phyloP scores from a whole-genome alignment of 225 moss, liverwort and hornwort genomes.

The Takakia lepidozioides region DNA sequence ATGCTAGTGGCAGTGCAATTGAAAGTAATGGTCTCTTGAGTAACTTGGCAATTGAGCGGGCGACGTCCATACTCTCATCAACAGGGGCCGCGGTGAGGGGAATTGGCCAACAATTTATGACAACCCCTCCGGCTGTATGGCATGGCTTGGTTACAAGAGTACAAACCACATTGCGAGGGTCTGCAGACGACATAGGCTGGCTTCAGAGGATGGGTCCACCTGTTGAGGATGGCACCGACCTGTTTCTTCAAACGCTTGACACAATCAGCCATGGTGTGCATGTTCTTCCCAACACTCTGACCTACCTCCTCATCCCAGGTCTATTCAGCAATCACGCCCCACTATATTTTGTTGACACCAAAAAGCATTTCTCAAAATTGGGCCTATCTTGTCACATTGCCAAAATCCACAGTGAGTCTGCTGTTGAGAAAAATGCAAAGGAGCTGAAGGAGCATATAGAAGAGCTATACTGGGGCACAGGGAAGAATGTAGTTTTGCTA shows the following conservation, averaged over 20 bases:
- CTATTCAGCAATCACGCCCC: slow-evolving; percentile 99
- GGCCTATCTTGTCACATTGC: slow-evolving; percentile 90
- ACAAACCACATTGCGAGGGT: slow-evolving; percentile 90
- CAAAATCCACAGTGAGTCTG: slow-evolving; percentile 90
- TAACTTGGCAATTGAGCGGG: slow-evolving; percentile 61
- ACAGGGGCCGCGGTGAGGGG: slow-evolving; percentile 82
- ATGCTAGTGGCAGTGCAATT: slow-evolving; percentile 14
- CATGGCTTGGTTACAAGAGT: slow-evolving; percentile 96
- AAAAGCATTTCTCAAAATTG: slow-evolving; percentile 85
- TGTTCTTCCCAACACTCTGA: slow-evolving; percentile 68
- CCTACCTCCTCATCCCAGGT: slow-evolving; percentile 93
- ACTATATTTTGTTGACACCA: slow-evolving; percentile 91
- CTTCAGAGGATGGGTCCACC: slow-evolving; percentile 64
- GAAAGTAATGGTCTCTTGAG: slow-evolving; percentile 43
- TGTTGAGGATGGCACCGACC: slow-evolving; percentile 74
- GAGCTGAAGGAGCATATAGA: slow-evolving; percentile 85
- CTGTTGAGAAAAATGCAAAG: slow-evolving; percentile 68
- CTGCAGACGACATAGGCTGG: slow-evolving; percentile 97
- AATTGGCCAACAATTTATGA: slow-evolving; percentile 75
- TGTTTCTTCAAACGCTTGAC: slow-evolving; percentile 70
- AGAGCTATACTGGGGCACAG: slow-evolving; percentile 83
- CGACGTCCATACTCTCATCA: slow-evolving; percentile 60
- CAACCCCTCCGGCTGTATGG: slow-evolving; percentile 90
- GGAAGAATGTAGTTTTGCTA: slow-evolving; percentile 83
- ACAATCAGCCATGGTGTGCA: slow-evolving; percentile 94